A percentile compares a stretch with the other conserved stretches of the same genome.
These are phyloP conservation scores for Hymenoscyphus fraxineus DNA, from an alignment of 2,329 filamentous ascomycete species.

Conservation along the genomic window DNA sequence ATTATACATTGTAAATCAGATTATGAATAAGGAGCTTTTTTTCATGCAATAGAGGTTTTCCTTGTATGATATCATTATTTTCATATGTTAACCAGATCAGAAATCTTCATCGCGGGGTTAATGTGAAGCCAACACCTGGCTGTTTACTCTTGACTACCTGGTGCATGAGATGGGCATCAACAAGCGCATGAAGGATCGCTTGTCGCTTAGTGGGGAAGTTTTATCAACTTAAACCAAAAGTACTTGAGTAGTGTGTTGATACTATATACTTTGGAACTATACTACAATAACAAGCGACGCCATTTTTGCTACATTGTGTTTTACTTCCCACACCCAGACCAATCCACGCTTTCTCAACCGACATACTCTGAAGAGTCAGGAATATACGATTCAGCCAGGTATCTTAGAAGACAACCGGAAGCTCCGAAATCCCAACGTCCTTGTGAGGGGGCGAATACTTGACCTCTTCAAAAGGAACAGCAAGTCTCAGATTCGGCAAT, in stretches of 20 bases:
- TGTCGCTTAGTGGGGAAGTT: too few species aligned
- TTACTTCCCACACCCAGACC: background rate
- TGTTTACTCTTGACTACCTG: too few species aligned
- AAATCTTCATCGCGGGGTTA: background rate
- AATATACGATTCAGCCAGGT: background rate
- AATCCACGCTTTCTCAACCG: background rate
- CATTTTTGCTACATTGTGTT: background rate
- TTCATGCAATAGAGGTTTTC: background rate
- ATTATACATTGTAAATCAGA: slow-evolving; percentile 21
- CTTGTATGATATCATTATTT: background rate
- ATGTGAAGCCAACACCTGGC: too few species aligned
- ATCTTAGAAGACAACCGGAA: slow-evolving; percentile 32
- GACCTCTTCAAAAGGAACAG: slow-evolving; percentile 39
- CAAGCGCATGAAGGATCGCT: too few species aligned
- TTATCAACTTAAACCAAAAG: background rate
- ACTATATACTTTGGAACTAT: background rate
- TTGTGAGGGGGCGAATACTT: slow-evolving; percentile 38
- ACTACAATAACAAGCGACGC: background rate
- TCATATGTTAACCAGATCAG: background rate
- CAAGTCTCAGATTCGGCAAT: slow-evolving; percentile 40
- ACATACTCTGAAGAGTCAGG: background rate
- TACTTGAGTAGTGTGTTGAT: background rate
- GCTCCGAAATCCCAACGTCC: slow-evolving; percentile 41
- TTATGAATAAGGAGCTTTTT: slow-evolving; percentile 5
- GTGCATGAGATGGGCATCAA: too few species aligned